Percentiles rank a stretch among this genome's conserved stretches.
These are phyloP conservation scores for Trichoderma koningii DNA, from an alignment of 2,329 filamentous ascomycete genomes.

Conservation along the genomic window DNA sequence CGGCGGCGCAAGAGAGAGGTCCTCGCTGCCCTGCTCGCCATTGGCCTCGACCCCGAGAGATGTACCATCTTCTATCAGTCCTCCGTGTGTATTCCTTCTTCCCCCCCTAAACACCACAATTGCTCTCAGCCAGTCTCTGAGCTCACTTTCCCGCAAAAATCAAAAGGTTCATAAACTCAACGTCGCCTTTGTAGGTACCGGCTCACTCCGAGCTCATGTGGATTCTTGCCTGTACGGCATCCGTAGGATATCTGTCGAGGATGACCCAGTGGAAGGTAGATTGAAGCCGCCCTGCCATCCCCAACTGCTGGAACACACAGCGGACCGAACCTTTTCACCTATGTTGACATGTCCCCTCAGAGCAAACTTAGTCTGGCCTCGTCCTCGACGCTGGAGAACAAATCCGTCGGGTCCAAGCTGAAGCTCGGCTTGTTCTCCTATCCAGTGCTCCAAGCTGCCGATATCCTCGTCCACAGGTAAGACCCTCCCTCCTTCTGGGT, in stretches of 20 bases:
- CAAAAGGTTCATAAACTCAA: background rate
- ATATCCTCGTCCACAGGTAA: constrained; percentile 82
- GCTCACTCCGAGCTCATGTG: constrained; percentile 93
- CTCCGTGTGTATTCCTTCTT: constrained; percentile 53
- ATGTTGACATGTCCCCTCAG: constrained; percentile 44
- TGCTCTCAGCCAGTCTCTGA: constrained; percentile 59
- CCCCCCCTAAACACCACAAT: no score
- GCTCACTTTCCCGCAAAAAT: constrained; percentile 46
- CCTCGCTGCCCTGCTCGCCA: constrained; percentile 77
- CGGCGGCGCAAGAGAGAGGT: constrained; percentile 69
- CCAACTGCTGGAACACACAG: background rate
- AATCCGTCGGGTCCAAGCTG: constrained; percentile 59
- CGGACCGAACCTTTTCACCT: background rate
- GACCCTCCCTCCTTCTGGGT: background rate
- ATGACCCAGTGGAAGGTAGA: constrained; percentile 98
- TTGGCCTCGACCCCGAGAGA: constrained; percentile 77
- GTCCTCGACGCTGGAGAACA: constrained; percentile 59
- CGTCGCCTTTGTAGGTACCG: constrained; percentile 54
- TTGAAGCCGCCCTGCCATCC: background rate
- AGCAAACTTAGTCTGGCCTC: constrained; percentile 71
- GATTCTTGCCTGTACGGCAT: constrained; percentile 90
- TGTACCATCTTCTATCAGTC: constrained; percentile 83
- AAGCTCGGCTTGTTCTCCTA: constrained; percentile 95
- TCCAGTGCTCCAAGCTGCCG: constrained; percentile 91
- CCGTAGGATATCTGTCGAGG: constrained; percentile 89